Conservation (phyloP, 257 asterid genomes). For the Linaria vulgaris region DNA sequence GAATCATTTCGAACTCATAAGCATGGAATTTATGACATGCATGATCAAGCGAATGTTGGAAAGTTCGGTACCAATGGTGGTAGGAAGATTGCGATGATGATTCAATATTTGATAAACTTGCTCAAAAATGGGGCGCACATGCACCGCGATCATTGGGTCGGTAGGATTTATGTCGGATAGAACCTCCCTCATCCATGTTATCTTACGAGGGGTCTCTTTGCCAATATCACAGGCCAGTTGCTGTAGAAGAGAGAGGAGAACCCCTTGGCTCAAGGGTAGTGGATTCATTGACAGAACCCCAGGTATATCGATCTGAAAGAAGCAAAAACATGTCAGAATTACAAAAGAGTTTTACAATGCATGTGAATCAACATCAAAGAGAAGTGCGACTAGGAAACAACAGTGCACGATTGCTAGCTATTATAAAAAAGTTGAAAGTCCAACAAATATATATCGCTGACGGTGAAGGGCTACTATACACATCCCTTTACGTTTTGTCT, state of each 20-base stretch:
- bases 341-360: too few species aligned
- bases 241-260: slow-evolving; percentile 86
- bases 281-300: slow-evolving; percentile 67
- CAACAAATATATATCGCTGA: too few species aligned
- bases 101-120: slow-evolving; percentile 84
- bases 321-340: background rate
- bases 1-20: slow-evolving; percentile 66
- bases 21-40: slow-evolving; percentile 90
- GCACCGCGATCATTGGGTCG: slow-evolving; percentile 70
- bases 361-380: too few species aligned
- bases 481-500: too few species aligned
- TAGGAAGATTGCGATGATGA: slow-evolving; percentile 71
- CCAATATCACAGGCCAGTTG: slow-evolving; percentile 79
- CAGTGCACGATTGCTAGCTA: too few species aligned
- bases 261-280: slow-evolving; percentile 91
- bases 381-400: too few species aligned
- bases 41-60: slow-evolving; percentile 71
- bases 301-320: slow-evolving; percentile 62
- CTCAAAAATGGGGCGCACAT: slow-evolving; percentile 88
- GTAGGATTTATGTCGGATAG: slow-evolving; percentile 69
- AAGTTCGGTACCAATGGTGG: slow-evolving; percentile 43
- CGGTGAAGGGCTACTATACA: too few species aligned
- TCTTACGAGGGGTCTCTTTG: slow-evolving; percentile 62
- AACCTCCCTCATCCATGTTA: slow-evolving; percentile 91
- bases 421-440: too few species aligned